A percentile compares a stretch with the other conserved stretches of the same genome.
These are phyloP conservation scores for Aspergillus bertholletiae DNA, from an alignment of 495 filamentous ascomycete species.

Conservation along the genomic window DNA sequence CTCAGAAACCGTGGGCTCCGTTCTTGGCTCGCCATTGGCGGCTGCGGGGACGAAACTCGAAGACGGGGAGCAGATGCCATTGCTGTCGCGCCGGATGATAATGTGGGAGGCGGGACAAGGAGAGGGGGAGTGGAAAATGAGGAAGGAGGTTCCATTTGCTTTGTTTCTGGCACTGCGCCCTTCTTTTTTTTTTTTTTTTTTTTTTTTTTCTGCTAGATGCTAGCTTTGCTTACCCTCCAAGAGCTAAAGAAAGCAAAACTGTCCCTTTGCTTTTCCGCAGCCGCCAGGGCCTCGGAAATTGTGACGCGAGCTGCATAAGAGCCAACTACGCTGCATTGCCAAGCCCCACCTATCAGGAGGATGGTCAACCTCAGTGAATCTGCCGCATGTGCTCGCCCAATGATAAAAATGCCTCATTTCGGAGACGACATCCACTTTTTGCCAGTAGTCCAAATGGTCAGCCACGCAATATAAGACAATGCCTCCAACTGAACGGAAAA, in stretches of 20 bases:
- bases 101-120: constrained; percentile 1
- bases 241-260: neutral
- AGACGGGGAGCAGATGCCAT: constrained; percentile 3
- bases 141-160: constrained; percentile 6
- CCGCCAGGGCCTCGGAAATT: neutral
- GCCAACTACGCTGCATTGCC: neutral
- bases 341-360: neutral
- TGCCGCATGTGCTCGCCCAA: constrained; percentile 1
- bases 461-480: neutral
- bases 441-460: neutral
- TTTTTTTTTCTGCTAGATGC: neutral
- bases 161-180: neutral
- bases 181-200: no score
- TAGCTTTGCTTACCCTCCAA: constrained; percentile 3
- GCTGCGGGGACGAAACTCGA: constrained; percentile 3
- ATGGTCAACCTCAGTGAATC: neutral
- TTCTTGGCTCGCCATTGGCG: neutral
- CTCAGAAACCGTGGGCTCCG: neutral
- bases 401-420: constrained; percentile 1
- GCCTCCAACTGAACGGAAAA: neutral
- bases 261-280: neutral
- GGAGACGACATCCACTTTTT: constrained; percentile 1
- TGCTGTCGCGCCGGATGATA: constrained; percentile 4
- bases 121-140: constrained; percentile 9
- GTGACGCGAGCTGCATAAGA: neutral